A percentile compares a stretch with the other conserved stretches of the same genome.
Conservation (phyloP, 148 eudicot genomes). For the Limonium bicolor region DNA sequence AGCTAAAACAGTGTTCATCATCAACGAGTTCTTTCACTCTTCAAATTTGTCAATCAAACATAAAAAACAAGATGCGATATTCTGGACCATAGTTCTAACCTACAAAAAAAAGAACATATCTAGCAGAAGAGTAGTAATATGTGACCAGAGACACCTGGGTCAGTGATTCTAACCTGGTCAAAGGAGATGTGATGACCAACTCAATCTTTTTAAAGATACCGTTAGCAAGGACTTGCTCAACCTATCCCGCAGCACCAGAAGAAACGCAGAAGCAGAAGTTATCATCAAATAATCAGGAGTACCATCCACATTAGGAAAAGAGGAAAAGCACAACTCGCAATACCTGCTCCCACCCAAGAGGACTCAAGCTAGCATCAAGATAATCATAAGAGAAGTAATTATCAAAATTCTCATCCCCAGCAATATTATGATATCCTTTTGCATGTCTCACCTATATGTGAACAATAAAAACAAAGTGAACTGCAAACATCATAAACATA, state of each 20-base stretch:
- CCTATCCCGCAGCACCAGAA: slow-evolving; percentile 26
- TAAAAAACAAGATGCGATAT: too few species aligned
- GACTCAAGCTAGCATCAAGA: slow-evolving; percentile 77
- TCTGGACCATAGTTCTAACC: neutral
- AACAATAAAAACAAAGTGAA: slow-evolving; percentile 13
- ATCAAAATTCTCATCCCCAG: slow-evolving; percentile 46
- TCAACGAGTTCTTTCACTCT: too few species aligned
- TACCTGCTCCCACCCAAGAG: slow-evolving; percentile 95
- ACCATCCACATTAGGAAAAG: too few species aligned
- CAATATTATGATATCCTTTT: slow-evolving; percentile 94
- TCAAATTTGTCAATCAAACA: too few species aligned
- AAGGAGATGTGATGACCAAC: slow-evolving; percentile 62
- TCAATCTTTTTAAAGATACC: slow-evolving; percentile 61
- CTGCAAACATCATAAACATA: neutral
- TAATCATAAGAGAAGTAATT: slow-evolving; percentile 54
- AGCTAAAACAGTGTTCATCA: too few species aligned
- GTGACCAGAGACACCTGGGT: too few species aligned
- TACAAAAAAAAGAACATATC: too few species aligned
- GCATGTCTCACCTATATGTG: slow-evolving; percentile 83
- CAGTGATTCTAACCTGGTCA: too few species aligned
- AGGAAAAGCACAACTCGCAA: neutral
- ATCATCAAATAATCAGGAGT: too few species aligned
- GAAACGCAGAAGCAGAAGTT: too few species aligned
- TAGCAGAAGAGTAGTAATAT: neutral
- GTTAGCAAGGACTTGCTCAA: slow-evolving; percentile 53